phyloP scores from a whole-genome alignment of 78 protist species.

The Salpingoeca rosetta region DNA sequence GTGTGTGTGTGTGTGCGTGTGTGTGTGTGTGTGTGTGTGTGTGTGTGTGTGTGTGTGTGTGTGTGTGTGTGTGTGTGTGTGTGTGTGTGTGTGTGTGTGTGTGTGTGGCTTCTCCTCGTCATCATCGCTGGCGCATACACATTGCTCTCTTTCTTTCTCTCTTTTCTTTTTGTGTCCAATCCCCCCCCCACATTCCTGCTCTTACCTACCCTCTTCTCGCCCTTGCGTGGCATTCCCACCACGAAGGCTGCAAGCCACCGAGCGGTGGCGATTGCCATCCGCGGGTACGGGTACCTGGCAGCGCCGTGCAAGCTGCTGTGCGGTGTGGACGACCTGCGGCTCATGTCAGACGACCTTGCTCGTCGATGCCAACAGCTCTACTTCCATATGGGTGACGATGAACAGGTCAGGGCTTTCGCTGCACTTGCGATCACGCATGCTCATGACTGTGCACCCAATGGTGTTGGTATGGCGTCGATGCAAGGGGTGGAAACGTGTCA shows the following conservation, averaged over 20 bases:
- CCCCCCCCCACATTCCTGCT: background rate
- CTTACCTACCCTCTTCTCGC: constrained; percentile 28
- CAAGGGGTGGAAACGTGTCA: background rate
- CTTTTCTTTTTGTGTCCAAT: background rate
- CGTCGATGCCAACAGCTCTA: background rate
- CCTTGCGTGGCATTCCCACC: constrained; percentile 29
- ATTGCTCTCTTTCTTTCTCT: background rate
- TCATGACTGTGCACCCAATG: no score
- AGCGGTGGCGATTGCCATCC: constrained; percentile 43
- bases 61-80: no score
- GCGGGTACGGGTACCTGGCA: constrained; percentile 67
- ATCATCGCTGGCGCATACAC: background rate
- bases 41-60: no score
- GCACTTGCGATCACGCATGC: no score
- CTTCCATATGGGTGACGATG: no score
- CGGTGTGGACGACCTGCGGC: background rate
- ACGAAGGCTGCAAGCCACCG: constrained; percentile 3
- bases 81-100: no score
- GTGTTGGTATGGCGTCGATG: background rate
- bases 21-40: no score
- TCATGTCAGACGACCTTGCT: background rate
- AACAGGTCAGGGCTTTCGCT: background rate
- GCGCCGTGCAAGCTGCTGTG: constrained; percentile 42
- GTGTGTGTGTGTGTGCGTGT: no score
- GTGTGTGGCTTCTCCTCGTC: background rate